phyloP scores from a whole-genome alignment of 805 yeast genomes.

The Barnettozyma pratensis region DNA sequence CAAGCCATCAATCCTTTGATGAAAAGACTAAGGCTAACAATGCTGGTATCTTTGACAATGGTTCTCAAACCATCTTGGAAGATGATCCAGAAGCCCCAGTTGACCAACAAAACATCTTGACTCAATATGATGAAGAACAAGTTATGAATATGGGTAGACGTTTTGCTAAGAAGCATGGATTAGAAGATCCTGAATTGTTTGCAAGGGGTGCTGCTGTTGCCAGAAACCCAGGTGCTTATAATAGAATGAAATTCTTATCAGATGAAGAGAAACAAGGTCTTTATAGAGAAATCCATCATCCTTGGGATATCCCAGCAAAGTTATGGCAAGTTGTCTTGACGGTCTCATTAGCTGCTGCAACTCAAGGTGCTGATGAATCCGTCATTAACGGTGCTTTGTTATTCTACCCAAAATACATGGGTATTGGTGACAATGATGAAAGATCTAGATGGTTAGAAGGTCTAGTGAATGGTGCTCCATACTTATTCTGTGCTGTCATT shows the following conservation, averaged over 20 bases:
- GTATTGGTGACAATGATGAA: conserved; percentile 40
- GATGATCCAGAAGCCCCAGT: conserved; percentile 5
- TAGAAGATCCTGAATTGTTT: conserved; percentile 46
- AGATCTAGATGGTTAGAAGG: conserved; percentile 56
- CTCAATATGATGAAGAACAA: conserved; percentile 56
- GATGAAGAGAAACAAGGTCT: conserved; percentile 52
- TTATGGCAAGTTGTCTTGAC: conserved; percentile 53
- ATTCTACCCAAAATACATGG: conserved; percentile 53
- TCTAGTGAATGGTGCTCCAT: conserved; percentile 65
- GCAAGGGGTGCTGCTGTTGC: conserved; percentile 66
- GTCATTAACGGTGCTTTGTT: conserved; percentile 70
- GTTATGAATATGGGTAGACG: conserved; percentile 66
- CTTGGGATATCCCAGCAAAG: conserved; percentile 39
- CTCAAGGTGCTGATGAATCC: conserved; percentile 77
- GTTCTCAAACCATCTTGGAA: neutral
- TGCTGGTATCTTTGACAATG: conserved; percentile 2
- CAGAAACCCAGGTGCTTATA: conserved; percentile 51
- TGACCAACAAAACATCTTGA: conserved; percentile 36
- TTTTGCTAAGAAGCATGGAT: conserved; percentile 50
- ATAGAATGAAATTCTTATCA: conserved; percentile 48
- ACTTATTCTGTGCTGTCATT: conserved; percentile 54
- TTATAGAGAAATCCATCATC: conserved; percentile 40
- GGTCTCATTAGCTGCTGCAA: conserved; percentile 75
- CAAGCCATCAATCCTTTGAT: neutral
- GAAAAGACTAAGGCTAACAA: neutral